Evolutionary conservation across 805 yeast genomes (phyloP).

Genomic region (Candida nanaspora): DNA sequence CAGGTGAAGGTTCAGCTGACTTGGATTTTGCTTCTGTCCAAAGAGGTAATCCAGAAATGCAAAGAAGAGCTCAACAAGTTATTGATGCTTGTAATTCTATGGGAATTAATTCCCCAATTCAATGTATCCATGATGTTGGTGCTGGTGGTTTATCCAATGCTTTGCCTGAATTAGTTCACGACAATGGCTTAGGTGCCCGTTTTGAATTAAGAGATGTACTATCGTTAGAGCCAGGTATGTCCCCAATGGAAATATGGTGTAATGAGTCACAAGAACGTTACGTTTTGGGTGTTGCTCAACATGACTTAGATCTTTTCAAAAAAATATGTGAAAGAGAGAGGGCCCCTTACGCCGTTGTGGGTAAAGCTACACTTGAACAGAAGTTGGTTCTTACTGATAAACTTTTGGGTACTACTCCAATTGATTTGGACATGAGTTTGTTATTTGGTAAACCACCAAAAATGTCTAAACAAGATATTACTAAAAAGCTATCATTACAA

Average conservation of each 20-base stretch:
- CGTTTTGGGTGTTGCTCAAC: slow-evolving; percentile 84
- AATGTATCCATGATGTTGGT: slow-evolving; percentile 97
- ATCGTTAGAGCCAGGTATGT: slow-evolving; percentile 94
- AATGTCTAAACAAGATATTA: slow-evolving; percentile 69
- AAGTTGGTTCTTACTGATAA: slow-evolving; percentile 76
- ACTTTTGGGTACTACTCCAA: slow-evolving; percentile 74
- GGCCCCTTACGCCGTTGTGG: slow-evolving; percentile 94
- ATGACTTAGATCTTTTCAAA: slow-evolving; percentile 63
- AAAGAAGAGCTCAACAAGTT: slow-evolving; percentile 97
- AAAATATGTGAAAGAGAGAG: slow-evolving; percentile 89
- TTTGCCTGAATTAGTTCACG: slow-evolving; percentile 94
- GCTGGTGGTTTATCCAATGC: slow-evolving; percentile 99
- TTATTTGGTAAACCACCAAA: slow-evolving; percentile 97
- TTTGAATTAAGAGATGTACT: slow-evolving; percentile 89
- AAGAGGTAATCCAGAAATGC: slow-evolving; percentile 99
- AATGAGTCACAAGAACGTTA: slow-evolving; percentile 98
- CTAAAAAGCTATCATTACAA: slow-evolving; percentile 49
- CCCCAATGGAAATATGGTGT: slow-evolving; percentile 99
- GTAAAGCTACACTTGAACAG: slow-evolving; percentile 84
- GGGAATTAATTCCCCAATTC: slow-evolving; percentile 72
- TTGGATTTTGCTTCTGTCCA: slow-evolving; percentile 98
- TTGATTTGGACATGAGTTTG: slow-evolving; percentile 91
- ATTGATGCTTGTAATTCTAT: slow-evolving; percentile 88
- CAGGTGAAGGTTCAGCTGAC: slow-evolving; percentile 94
- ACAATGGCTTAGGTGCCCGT: slow-evolving; percentile 88